Base-by-base conservation (phyloP, 306 rosid species). In the Medicago truncatula region DNA sequence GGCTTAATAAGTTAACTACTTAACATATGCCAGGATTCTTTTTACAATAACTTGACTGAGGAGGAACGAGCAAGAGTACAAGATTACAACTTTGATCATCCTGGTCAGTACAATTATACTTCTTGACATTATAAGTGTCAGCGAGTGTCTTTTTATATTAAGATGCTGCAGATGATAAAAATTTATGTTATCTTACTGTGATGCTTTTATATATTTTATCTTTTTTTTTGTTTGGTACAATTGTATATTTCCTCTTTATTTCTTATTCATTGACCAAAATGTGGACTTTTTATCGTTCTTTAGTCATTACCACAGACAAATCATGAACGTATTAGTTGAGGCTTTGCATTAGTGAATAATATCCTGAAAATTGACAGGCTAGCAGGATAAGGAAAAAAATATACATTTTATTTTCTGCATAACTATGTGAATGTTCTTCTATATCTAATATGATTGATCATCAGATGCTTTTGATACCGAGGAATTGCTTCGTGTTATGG, bases 1-100 rank as follows among this genome's bases (percentile, higher is more conserved):
- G 21, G 57, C 71, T 18, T 54, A 57, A 69, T 68, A 38, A 36
- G 73, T 78, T 43, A 65, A 36, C 52, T 70, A n/a, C 36, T 76
- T 71, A 62, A 78, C 61, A 41, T 78, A 49, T 76, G 69, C 54
- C 89, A 96, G 99, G 99, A 90, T 87, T 96, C 98, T 40, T 96
- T 96, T 84, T 96, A 96, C 86, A 88, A 89, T 82, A 85, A 83
- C 82, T 84, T 96, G 85, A 88, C 87, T 0, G 83, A 83, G 28
- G 97, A 92, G 78, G 97, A 89, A 81, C 96, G 84, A 73, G 76
- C 70, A 34, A 74, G 82, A 76, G 99, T 96, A 58, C 89, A 90
- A 16, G 99, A 92, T 76, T 96, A 88, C 92, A 96, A 96, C 86
- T 96, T 96, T 83, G 99, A 96, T 79, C 99, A 96, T 86, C 99